Evolutionary conservation across 441 rosid species (phyloP), one percentile per base, ranked within the genome.

Genomic region (Adansonia rubrostipa): DNA sequence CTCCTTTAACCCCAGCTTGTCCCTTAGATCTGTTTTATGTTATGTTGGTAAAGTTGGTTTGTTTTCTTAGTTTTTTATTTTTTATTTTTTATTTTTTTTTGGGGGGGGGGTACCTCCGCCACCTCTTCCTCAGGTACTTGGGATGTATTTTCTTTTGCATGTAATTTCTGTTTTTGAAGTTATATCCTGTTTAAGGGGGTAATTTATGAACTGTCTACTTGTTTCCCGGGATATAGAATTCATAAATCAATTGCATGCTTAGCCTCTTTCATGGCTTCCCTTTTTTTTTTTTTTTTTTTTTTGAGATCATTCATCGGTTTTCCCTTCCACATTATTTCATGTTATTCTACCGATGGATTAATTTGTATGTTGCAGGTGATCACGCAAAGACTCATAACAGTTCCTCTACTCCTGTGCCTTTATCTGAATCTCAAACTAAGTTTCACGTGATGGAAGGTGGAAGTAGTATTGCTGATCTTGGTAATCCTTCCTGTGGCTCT

Each of bases 401-500:
- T 51, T 83, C 82, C 74, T 19, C 67, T 68, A 20, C 50, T 83
- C 71, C 82, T 81, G 77, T 81, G 11, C 62, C 80, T 28, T 65
- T 54, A 73, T 82, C 83, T 66, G 89, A 87, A 76, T 84, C 82
- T 82, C 70, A 82, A 64, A 56, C 56, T 24, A 81, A 83, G 77
- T 71, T 81, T 68, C 82, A 13, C 80, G 77, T 77, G 66, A 74
- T 71, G 77, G 90, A 72, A 80, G 65, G 76, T 62, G 90, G 81
- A 85, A 83, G 70, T 19, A 48, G 79, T 74, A 51, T 66, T 78
- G 79, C 82, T 51, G 83, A 84, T 80, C 77, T 80, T 76, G 91
- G 81, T 36, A 36, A 36, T 81, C 84, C 82, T 81, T 78, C 81
- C 24, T 79, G 85, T 77, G 82, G 85, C 76, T 88, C 96, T 72